phyloP scores from a whole-genome alignment of 306 rosid species.

The Gillenia trifoliata region DNA sequence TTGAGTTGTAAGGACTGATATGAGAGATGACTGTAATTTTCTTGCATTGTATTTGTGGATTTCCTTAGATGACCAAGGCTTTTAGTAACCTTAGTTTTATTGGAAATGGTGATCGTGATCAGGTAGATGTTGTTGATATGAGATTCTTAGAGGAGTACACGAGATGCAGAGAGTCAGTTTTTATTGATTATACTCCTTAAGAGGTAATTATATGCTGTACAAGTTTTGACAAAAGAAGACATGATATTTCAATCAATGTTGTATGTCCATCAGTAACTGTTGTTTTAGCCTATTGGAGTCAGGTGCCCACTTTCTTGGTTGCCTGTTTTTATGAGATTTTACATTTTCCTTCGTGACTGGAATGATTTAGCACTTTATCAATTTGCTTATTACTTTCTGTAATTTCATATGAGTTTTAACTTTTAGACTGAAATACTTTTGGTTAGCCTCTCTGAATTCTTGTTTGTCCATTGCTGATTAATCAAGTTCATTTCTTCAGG shows the following conservation, averaged over 20 bases:
- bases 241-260: neutral
- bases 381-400: neutral
- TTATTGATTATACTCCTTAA: neutral
- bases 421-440: neutral
- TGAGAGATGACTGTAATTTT: neutral
- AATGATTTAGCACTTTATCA: neutral
- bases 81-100: neutral
- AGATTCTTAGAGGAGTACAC: slow-evolving; percentile 8
- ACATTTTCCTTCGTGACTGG: neutral
- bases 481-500: slow-evolving; percentile 46
- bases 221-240: neutral
- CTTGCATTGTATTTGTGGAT: neutral
- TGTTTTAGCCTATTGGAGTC: neutral
- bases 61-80: neutral
- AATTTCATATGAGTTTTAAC: neutral
- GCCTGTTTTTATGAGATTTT: neutral
- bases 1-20: neutral
- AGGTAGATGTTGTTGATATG: slow-evolving; percentile 2
- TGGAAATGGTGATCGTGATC: neutral
- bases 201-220: neutral
- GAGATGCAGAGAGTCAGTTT: neutral
- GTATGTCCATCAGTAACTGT: neutral
- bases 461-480: slow-evolving; percentile 15
- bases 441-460: neutral
- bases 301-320: neutral